These are phyloP conservation scores for Brasenia schreberi DNA, from an alignment of 164 flowering plant species.

Conservation along the genomic window DNA sequence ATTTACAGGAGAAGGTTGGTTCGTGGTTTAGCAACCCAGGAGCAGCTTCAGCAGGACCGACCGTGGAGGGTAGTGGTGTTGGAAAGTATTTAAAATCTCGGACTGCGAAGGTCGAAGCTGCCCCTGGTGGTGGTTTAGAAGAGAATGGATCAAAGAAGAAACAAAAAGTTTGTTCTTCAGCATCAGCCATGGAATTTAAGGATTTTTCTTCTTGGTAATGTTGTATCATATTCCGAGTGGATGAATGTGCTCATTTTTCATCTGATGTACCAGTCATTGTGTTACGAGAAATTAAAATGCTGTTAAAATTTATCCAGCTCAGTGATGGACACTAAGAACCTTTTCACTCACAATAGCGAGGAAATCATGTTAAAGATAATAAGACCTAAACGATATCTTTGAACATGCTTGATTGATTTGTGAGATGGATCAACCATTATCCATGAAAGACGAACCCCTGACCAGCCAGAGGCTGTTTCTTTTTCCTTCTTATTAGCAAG, in stretches of 20 bases:
- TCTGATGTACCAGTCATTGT: neutral
- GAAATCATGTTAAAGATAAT: too few relatives aligned
- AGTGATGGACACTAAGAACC: too few relatives aligned
- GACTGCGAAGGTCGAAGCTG: constrained; percentile 19
- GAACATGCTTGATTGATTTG: too few relatives aligned
- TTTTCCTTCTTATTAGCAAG: too few relatives aligned
- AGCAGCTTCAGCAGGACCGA: constrained; percentile 32
- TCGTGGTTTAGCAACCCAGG: constrained; percentile 95
- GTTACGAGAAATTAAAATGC: neutral
- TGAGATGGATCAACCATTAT: too few relatives aligned
- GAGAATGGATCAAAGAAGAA: constrained; percentile 37
- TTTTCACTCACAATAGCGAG: too few relatives aligned
- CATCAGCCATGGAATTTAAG: constrained; percentile 30
- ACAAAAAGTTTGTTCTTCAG: constrained; percentile 34
- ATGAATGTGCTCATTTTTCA: neutral
- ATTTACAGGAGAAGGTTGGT: constrained; percentile 69
- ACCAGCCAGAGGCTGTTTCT: too few relatives aligned
- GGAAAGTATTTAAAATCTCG: constrained; percentile 78
- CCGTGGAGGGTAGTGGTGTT: constrained; percentile 46
- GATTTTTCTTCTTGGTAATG: constrained; percentile 73
- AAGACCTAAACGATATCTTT: too few relatives aligned
- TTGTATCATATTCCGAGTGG: constrained; percentile 6
- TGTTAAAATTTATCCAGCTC: too few relatives aligned
- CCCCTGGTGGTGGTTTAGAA: constrained; percentile 14
- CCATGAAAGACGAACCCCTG: too few relatives aligned